phyloP scores from a whole-genome alignment of 495 filamentous ascomycete species.

The Pyrenopolyporus hunteri region DNA sequence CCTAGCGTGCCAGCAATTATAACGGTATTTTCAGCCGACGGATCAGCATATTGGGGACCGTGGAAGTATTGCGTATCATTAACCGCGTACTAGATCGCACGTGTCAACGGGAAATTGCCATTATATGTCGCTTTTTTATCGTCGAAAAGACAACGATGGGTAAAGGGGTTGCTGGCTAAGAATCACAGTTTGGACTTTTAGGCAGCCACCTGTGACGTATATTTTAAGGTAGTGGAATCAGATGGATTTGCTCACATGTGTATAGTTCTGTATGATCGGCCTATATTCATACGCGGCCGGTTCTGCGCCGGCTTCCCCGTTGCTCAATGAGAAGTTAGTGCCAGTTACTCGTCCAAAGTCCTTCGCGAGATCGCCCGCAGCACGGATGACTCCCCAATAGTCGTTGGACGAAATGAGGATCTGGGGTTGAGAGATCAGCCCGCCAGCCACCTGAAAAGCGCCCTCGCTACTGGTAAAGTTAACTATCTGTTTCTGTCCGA shows the following conservation, averaged over 20 bases:
- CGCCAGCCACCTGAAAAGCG: conserved; percentile 55
- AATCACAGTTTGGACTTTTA: too few relatives aligned
- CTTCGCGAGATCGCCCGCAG: conserved; percentile 66
- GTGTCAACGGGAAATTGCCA: neutral
- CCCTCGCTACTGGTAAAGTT: conserved; percentile 49
- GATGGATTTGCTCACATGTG: conserved; percentile 44
- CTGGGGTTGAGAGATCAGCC: conserved; percentile 50
- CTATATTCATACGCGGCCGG: conserved; percentile 50
- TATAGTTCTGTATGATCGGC: conserved; percentile 54
- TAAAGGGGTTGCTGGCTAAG: too few relatives aligned
- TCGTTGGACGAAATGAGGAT: conserved; percentile 62
- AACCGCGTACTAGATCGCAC: conserved; percentile 48
- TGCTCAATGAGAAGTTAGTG: conserved; percentile 61
- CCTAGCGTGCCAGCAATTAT: conserved; percentile 75
- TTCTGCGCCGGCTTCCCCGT: conserved; percentile 48
- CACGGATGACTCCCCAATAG: conserved; percentile 71
- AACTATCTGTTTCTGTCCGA: conserved; percentile 64
- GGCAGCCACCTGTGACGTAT: neutral
- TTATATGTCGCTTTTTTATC: neutral
- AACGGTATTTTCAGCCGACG: conserved; percentile 54
- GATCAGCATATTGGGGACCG: conserved; percentile 52
- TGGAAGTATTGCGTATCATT: conserved; percentile 50
- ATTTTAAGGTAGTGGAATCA: neutral
- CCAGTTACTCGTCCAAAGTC: conserved; percentile 76
- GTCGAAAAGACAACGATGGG: too few relatives aligned